Evolutionary conservation across 1,139 yeast genomes (phyloP), one percentile per base, ranked within the genome.

Genomic region (Saccharomyces pastorianus): DNA sequence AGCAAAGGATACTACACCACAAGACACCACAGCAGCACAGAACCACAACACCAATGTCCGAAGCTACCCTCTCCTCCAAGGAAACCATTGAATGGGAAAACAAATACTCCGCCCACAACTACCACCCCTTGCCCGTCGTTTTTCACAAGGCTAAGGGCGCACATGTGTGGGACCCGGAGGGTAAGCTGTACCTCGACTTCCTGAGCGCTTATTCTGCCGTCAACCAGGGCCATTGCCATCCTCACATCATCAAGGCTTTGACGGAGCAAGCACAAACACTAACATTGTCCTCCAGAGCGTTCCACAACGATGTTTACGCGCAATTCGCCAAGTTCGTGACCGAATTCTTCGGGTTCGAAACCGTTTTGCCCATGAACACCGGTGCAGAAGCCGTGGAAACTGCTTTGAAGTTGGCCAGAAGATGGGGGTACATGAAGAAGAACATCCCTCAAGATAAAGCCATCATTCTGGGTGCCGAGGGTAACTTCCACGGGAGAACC

Each of bases 301-400:
- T 91, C 71, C 88, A 95, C 42, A 85, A 88, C 56, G 96, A 91
- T 70, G 85, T 84, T 14, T 89, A 91, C 69, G 96, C 96, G 51
- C 80, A 80, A 49, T 91, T 83, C 68, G 95, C 97, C 63, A 88
- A 90, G 72, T 93, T 81, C 68, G 78, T 90, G 58, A 89, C 97
- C 55, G 95, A 90, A 70, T 91, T 76, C 70, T 91, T 93, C 75
- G 81, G 84, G 68, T 91, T 88, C 72, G 99, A 91, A 67, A 85
- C 84, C 87, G 93, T 91, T 7, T 77, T 91, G 71, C 99, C 99
- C 62, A 91, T 91, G 97, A 91, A 91, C 76, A 91, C 98, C 8
- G 99, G 99, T 69, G 97, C 97, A 29, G 98, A 91, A 74, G 99
- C 99, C 11, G 99, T 91, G 51, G 99, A 91, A 75, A 89, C 97